phyloP scores from a whole-genome alignment of 169 alveolate genomes.

The Amoebophrya sp. region DNA sequence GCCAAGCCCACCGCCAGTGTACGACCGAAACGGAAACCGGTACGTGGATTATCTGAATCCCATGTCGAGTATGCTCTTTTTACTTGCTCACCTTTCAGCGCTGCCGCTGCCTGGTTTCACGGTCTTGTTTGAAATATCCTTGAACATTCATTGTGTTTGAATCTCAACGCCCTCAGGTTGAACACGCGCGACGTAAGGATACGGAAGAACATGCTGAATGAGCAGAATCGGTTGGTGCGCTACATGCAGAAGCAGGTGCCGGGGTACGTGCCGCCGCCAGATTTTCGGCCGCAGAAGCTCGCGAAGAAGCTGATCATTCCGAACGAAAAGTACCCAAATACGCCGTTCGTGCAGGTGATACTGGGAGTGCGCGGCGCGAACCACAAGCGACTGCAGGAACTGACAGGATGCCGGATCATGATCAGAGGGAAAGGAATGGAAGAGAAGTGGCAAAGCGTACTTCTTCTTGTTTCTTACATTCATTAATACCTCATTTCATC shows the following conservation, averaged over 20 bases:
- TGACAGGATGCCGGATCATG: constrained; percentile 29
- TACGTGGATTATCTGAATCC: too few species aligned
- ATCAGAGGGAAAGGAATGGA: constrained; percentile 29
- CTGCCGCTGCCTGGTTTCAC: too few species aligned
- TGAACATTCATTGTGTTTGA: too few species aligned
- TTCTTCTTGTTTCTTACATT: too few species aligned
- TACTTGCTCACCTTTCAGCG: too few species aligned
- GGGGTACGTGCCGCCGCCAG: constrained; percentile 75
- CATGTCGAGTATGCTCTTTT: too few species aligned
- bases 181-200: constrained; percentile 66
- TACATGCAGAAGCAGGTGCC: constrained; percentile 56
- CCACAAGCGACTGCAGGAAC: constrained; percentile 48
- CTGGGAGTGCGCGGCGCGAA: constrained; percentile 89
- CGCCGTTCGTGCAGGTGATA: constrained; percentile 82
- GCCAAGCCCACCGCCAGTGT: constrained; percentile 78
- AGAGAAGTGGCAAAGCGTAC: background rate
- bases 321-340: constrained; percentile 62
- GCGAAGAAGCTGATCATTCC: constrained; percentile 64
- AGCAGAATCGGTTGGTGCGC: constrained; percentile 63
- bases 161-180: too few species aligned
- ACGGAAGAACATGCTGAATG: constrained; percentile 65
- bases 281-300: constrained; percentile 66
- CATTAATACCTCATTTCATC: too few species aligned
- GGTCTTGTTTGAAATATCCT: too few species aligned
- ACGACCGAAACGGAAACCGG: constrained; percentile 68